A percentile compares a stretch with the other conserved stretches of the same genome.
Conservation (phyloP, 495 filamentous ascomycete species). For the Aspergillus sclerotiicarbonarius region DNA sequence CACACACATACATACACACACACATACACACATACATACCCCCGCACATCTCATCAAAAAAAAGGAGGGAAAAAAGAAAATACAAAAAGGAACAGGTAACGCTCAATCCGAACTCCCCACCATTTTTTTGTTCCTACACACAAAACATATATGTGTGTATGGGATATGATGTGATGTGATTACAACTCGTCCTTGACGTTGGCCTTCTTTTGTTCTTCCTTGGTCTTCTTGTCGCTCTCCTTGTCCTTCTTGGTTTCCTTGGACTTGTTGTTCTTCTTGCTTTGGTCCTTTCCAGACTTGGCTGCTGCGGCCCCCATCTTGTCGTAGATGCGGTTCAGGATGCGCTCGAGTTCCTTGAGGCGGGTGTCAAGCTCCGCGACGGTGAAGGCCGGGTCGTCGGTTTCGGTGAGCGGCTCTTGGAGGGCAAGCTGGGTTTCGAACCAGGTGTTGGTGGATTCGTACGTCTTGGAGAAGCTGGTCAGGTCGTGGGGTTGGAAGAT, state of each 20-base stretch:
- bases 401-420: slow-evolving; percentile 65
- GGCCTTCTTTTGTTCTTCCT: slow-evolving; percentile 15
- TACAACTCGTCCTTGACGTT: slow-evolving; percentile 46
- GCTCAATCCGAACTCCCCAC: background rate
- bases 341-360: slow-evolving; percentile 61
- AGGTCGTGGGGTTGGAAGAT: slow-evolving; percentile 56
- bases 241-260: slow-evolving; percentile 24
- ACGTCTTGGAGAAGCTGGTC: slow-evolving; percentile 36
- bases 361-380: slow-evolving; percentile 60
- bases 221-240: slow-evolving; percentile 24
- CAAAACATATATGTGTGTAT: background rate
- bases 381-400: slow-evolving; percentile 68
- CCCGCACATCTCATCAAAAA: background rate
- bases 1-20: background rate
- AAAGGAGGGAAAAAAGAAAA: slow-evolving; percentile 3
- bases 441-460: slow-evolving; percentile 54
- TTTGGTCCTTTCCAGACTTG: slow-evolving; percentile 30
- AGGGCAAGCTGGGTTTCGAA: slow-evolving; percentile 60
- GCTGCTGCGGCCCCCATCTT: slow-evolving; percentile 42
- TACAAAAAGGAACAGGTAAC: background rate
- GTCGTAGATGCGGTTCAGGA: slow-evolving; percentile 68
- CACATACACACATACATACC: background rate
- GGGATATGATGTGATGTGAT: slow-evolving; percentile 3
- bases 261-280: slow-evolving; percentile 37
- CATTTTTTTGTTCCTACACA: background rate